A percentile compares a stretch with the other conserved stretches of the same genome.
phyloP scores from a whole-genome alignment of 163 green algal genomes.

The Picocystis sp. region DNA sequence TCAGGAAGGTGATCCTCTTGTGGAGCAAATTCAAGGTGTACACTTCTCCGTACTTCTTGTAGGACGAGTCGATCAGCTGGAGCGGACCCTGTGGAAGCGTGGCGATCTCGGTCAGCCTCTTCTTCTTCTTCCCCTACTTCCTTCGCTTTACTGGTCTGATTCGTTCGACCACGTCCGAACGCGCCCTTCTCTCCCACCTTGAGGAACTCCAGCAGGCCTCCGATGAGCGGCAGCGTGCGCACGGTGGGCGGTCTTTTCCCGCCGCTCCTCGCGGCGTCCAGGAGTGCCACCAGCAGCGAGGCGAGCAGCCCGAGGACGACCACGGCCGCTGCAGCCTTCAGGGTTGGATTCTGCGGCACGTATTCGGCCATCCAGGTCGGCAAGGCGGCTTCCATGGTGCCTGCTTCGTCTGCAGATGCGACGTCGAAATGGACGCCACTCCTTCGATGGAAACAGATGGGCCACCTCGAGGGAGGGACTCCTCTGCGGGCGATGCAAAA shows the following conservation, averaged over 20 bases:
- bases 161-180: not conserved
- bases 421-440: too few relatives aligned
- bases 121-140: not conserved
- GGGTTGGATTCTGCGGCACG: too few relatives aligned
- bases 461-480: too few relatives aligned
- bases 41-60: constrained; percentile 68
- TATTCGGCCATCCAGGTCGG: too few relatives aligned
- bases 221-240: constrained; percentile 52
- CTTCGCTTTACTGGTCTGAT: not conserved
- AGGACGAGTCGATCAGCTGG: constrained; percentile 57
- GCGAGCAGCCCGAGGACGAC: too few relatives aligned
- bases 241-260: constrained; percentile 10
- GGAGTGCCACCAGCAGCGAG: too few relatives aligned
- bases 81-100: constrained; percentile 43
- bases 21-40: constrained; percentile 93
- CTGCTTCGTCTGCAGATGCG: too few relatives aligned
- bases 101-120: constrained; percentile 2
- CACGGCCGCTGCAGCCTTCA: too few relatives aligned
- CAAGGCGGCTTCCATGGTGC: too few relatives aligned
- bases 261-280: too few relatives aligned
- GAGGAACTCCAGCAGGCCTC: constrained; percentile 81
- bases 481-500: too few relatives aligned
- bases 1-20: constrained; percentile 92
- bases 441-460: too few relatives aligned
- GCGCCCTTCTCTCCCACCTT: constrained; percentile 18